phyloP scores from a whole-genome alignment of 2,329 filamentous ascomycete genomes.

The Apiospora saccharicola region DNA sequence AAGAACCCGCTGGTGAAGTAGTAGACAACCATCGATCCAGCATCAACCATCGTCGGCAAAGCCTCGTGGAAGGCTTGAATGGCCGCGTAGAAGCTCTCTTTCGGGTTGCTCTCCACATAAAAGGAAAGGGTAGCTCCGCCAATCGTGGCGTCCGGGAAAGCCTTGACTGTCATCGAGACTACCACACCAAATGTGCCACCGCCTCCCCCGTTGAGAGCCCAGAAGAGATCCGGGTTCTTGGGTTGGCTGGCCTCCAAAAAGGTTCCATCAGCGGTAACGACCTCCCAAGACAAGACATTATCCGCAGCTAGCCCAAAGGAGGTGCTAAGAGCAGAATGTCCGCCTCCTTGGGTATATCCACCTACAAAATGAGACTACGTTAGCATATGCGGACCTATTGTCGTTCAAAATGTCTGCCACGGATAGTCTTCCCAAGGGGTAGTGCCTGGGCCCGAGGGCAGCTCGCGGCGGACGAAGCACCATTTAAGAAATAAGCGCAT shows the following conservation, averaged over 20 bases:
- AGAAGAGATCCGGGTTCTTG: slow-evolving; percentile 59
- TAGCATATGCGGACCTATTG: background rate
- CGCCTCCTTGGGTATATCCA: slow-evolving; percentile 67
- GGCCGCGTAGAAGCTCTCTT: slow-evolving; percentile 32
- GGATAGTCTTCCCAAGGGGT: background rate
- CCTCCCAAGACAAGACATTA: slow-evolving; percentile 57
- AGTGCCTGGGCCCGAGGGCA: background rate
- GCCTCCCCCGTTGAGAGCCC: slow-evolving; percentile 60
- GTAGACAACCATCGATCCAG: slow-evolving; percentile 37
- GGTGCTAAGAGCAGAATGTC: slow-evolving; percentile 61
- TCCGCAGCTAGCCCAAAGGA: slow-evolving; percentile 67
- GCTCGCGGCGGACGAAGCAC: background rate
- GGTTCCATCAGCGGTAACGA: slow-evolving; percentile 46
- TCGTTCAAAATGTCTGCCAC: background rate
- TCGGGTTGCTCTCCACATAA: slow-evolving; percentile 29
- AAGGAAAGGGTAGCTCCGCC: slow-evolving; percentile 35
- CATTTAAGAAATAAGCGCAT: background rate
- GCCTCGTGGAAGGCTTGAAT: slow-evolving; percentile 36
- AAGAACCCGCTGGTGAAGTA: slow-evolving; percentile 34
- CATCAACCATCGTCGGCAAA: slow-evolving; percentile 36
- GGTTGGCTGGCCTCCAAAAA: slow-evolving; percentile 48
- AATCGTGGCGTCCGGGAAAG: slow-evolving; percentile 33
- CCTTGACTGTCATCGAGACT: slow-evolving; percentile 36
- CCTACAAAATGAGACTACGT: slow-evolving; percentile 42
- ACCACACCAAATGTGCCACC: slow-evolving; percentile 59